Evolutionary conservation across 2,329 filamentous ascomycete species (phyloP).

Genomic region (Xylariaceae sp.): DNA sequence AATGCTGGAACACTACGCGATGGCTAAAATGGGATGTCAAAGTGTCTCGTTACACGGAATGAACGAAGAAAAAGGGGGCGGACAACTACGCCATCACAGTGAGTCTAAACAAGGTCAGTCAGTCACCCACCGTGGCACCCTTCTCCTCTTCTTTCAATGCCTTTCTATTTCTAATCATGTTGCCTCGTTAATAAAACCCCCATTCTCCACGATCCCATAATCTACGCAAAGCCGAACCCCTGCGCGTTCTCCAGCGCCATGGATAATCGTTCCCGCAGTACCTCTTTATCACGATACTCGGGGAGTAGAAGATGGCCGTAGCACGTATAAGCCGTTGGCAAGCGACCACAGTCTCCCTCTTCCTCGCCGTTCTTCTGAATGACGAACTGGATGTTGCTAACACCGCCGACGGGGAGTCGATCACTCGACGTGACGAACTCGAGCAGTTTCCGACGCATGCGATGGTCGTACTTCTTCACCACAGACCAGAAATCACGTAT

Average conservation of each 20-base stretch:
- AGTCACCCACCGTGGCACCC: not conserved
- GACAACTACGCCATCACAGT: not conserved
- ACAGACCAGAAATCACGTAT: conserved; percentile 82
- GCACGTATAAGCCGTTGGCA: conserved; percentile 89
- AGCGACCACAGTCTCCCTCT: conserved; percentile 44
- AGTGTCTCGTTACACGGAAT: not conserved
- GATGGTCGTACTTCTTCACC: conserved; percentile 60
- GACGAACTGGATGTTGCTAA: conserved; percentile 75
- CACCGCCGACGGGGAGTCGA: conserved; percentile 80
- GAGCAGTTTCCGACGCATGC: conserved; percentile 69
- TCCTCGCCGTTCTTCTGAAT: conserved; percentile 72
- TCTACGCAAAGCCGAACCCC: conserved; percentile 77
- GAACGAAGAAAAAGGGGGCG: not conserved
- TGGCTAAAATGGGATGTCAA: not conserved
- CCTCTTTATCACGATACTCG: conserved; percentile 67
- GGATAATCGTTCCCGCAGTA: conserved; percentile 67
- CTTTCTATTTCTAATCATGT: conserved; percentile 6
- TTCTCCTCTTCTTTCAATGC: not conserved
- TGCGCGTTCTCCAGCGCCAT: conserved; percentile 83
- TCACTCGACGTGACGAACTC: conserved; percentile 96
- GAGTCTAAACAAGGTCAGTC: too few relatives aligned
- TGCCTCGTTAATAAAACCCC: not conserved
- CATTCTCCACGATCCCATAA: not conserved
- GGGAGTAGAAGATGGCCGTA: conserved; percentile 85
- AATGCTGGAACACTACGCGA: not conserved